phyloP scores from a whole-genome alignment of 306 rosid genomes.

The Aeschynomene evenia region DNA sequence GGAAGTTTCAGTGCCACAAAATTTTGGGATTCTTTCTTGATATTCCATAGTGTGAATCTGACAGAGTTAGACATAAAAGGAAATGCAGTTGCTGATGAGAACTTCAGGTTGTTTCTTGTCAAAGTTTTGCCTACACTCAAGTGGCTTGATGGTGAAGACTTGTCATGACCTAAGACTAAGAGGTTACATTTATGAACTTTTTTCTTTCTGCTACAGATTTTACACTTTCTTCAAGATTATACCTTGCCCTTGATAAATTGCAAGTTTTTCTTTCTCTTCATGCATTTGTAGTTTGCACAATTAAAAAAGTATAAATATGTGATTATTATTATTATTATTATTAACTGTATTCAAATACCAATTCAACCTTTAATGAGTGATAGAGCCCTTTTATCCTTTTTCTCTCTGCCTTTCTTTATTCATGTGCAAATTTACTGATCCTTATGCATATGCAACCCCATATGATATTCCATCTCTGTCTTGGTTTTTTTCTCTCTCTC shows the following conservation, averaged over 20 bases:
- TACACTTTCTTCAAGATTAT: background rate
- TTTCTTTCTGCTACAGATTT: background rate
- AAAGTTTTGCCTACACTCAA: conserved; percentile 54
- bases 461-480: no score
- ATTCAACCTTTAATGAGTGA: background rate
- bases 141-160: conserved; percentile 35
- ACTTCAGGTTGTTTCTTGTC: conserved; percentile 54
- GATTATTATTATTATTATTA: no score
- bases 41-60: conserved; percentile 59
- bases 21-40: conserved; percentile 74
- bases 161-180: conserved; percentile 24
- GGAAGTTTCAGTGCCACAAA: conserved; percentile 31
- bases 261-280: background rate
- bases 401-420: no score
- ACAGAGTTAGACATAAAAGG: conserved; percentile 61
- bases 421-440: no score
- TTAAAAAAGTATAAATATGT: background rate
- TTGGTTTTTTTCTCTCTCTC: no score
- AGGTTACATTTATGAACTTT: background rate
- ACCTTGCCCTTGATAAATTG: background rate
- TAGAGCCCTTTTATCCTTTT: background rate
- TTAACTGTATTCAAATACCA: background rate
- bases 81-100: conserved; percentile 58
- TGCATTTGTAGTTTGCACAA: background rate
- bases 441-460: no score